Evolutionary conservation across 176 grass and related monocot species (phyloP).

Genomic region (Musa itinerans): DNA sequence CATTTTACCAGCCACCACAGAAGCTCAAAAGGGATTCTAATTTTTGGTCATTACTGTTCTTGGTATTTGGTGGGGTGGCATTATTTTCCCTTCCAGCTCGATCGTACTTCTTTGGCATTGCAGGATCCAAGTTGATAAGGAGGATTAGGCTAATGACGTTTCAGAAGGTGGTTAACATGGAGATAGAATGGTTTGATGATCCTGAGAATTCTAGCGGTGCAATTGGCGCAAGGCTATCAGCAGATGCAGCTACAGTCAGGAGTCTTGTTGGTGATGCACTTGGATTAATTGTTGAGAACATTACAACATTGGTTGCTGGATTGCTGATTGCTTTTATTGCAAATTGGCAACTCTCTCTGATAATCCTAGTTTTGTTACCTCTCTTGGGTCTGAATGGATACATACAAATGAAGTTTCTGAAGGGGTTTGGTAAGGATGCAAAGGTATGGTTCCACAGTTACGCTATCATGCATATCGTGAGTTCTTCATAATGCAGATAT

Average conservation of each 20-base stretch:
- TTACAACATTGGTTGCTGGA: constrained; percentile 61
- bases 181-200: constrained; percentile 82
- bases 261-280: constrained; percentile 80
- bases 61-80: constrained; percentile 66
- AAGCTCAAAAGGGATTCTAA: constrained; percentile 59
- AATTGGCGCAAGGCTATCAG: constrained; percentile 66
- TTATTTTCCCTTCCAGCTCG: constrained; percentile 58
- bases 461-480: too few species aligned
- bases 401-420: constrained; percentile 82
- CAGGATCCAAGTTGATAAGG: constrained; percentile 70
- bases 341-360: constrained; percentile 78
- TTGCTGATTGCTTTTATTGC: constrained; percentile 77
- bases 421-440: constrained; percentile 81
- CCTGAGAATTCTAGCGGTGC: constrained; percentile 79
- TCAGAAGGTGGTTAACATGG: constrained; percentile 86
- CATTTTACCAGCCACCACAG: constrained; percentile 71
- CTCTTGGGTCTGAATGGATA: constrained; percentile 83
- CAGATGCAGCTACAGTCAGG: constrained; percentile 77
- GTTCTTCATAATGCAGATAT: too few species aligned
- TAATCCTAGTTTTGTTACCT: constrained; percentile 76
- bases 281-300: constrained; percentile 68
- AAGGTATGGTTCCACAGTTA: constrained; percentile 34
- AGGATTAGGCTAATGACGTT: constrained; percentile 91
- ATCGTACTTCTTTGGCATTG: constrained; percentile 80
- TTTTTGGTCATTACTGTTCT: constrained; percentile 85